Conservation (phyloP, 1,284 basidiomycete species). For the Boletus holoroseus region DNA sequence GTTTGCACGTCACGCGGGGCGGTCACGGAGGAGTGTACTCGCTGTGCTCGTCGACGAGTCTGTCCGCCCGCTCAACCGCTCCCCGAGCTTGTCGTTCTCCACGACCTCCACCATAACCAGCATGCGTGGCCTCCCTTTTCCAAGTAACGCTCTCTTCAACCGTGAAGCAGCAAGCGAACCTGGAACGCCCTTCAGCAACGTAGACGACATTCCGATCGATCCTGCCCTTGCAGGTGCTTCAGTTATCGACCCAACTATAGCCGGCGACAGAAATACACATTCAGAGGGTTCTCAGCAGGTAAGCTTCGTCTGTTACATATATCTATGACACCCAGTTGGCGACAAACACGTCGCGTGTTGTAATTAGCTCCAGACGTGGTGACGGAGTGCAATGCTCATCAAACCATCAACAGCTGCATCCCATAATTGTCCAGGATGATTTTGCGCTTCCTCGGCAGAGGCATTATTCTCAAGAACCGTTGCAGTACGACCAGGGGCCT, state of each 20-base stretch:
- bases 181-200: constrained; percentile 49
- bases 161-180: constrained; percentile 52
- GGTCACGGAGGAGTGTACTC: constrained; percentile 30
- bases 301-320: constrained; percentile 23
- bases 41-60: constrained; percentile 32
- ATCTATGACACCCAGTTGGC: constrained; percentile 14
- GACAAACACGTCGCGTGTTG: constrained; percentile 51
- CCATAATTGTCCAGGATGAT: constrained; percentile 15
- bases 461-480: constrained; percentile 35
- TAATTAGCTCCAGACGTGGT: constrained; percentile 20
- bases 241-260: constrained; percentile 49
- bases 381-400: constrained; percentile 21
- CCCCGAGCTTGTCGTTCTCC: constrained; percentile 13
- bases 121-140: constrained; percentile 61
- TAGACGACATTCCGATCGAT: constrained; percentile 67
- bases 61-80: constrained; percentile 10
- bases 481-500: constrained; percentile 62
- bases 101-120: constrained; percentile 10
- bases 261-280: constrained; percentile 28
- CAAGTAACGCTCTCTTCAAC: constrained; percentile 42
- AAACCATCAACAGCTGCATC: constrained; percentile 19
- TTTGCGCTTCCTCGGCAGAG: constrained; percentile 17
- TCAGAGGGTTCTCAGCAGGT: constrained; percentile 26
- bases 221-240: constrained; percentile 49
- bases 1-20: constrained; percentile 32